Conservation (phyloP, 148 eudicot genomes). For the Nepenthes gracilis region DNA sequence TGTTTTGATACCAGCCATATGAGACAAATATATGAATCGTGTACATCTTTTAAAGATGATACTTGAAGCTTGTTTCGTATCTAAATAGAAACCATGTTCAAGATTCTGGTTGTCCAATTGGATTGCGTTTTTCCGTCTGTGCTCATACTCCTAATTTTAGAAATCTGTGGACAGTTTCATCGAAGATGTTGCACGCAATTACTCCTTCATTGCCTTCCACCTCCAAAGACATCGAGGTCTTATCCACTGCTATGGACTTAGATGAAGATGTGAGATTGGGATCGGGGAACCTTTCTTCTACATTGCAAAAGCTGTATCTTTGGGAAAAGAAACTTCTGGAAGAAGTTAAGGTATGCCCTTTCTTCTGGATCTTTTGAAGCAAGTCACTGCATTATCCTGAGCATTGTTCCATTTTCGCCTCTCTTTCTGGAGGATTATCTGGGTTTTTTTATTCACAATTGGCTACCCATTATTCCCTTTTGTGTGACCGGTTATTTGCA, state of each 20-base stretch:
- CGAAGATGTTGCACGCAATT: slow-evolving; percentile 71
- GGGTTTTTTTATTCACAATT: background rate
- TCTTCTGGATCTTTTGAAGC: background rate
- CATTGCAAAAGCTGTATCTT: slow-evolving; percentile 72
- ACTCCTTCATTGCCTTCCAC: slow-evolving; percentile 59
- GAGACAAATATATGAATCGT: too few species aligned
- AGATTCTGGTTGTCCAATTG: background rate
- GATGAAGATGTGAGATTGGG: slow-evolving; percentile 46
- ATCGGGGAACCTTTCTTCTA: slow-evolving; percentile 66
- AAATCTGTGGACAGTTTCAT: slow-evolving; percentile 42
- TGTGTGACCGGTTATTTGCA: too few species aligned
- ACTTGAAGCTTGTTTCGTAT: too few species aligned
- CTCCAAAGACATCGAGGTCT: slow-evolving; percentile 27
- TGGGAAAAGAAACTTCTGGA: slow-evolving; percentile 97
- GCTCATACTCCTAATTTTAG: background rate
- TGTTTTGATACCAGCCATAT: too few species aligned
- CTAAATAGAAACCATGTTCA: background rate
- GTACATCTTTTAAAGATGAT: too few species aligned
- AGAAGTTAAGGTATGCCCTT: slow-evolving; percentile 68
- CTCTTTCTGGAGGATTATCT: background rate
- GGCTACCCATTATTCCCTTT: too few species aligned
- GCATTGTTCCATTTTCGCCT: background rate
- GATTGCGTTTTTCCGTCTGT: background rate
- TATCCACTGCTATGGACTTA: slow-evolving; percentile 20
- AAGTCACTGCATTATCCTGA: background rate